Conservation (phyloP, 2,329 filamentous ascomycete genomes). For the Clonostachys chloroleuca region DNA sequence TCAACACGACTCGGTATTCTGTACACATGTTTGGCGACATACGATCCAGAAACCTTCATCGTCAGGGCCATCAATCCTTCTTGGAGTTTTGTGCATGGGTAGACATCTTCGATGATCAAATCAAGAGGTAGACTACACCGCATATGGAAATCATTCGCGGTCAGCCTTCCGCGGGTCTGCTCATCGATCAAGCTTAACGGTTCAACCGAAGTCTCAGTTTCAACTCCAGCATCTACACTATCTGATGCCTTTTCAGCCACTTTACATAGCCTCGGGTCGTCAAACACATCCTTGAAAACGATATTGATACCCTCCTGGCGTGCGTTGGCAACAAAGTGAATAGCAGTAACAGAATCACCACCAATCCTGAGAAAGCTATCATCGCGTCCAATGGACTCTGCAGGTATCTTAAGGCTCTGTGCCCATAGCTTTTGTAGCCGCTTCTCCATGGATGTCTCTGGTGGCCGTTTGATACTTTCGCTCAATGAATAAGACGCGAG, state of each 20-base stretch:
- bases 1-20: not conserved
- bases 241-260: not conserved
- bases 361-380: conserved; percentile 7
- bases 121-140: not conserved
- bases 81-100: conserved; percentile 43
- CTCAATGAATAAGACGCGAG: conserved; percentile 1
- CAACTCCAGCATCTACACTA: not conserved
- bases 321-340: conserved; percentile 2
- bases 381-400: conserved; percentile 3
- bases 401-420: conserved; percentile 1
- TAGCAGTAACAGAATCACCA: conserved; percentile 6
- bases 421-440: conserved; percentile 3
- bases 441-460: conserved; percentile 3
- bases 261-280: conserved; percentile 28
- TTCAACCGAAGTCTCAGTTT: not conserved
- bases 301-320: conserved; percentile 23
- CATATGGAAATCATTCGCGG: not conserved
- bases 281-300: conserved; percentile 39
- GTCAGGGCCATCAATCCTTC: conserved; percentile 40
- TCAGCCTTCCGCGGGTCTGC: not conserved
- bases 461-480: not conserved
- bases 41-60: not conserved
- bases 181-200: not conserved
- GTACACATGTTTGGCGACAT: not conserved
- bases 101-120: conserved; percentile 33